phyloP scores from a whole-genome alignment of 2,329 filamentous ascomycete species.

The Mycosphaerella sp. region DNA sequence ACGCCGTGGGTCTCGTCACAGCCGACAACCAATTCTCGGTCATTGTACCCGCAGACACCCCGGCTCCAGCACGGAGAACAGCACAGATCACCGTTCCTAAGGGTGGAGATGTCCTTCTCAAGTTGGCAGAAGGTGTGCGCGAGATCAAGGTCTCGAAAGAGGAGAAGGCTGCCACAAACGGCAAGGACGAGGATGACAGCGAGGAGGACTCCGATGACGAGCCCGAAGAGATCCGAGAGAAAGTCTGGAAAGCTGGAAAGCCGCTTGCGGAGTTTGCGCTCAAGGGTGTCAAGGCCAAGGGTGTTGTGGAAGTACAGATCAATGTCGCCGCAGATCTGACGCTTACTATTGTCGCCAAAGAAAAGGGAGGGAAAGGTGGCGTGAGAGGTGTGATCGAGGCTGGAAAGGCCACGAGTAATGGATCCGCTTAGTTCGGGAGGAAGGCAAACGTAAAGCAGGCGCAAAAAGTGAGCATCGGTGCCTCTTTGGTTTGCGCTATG shows the following conservation, averaged over 20 bases:
- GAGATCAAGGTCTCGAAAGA: constrained; percentile 93
- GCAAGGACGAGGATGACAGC: constrained; percentile 54
- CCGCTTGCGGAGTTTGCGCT: constrained; percentile 80
- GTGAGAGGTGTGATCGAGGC: constrained; percentile 57
- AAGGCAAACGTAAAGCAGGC: background rate
- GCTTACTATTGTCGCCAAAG: constrained; percentile 73
- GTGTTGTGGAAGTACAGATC: constrained; percentile 89
- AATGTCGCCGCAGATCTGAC: constrained; percentile 75
- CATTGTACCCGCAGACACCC: constrained; percentile 78
- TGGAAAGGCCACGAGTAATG: constrained; percentile 22
- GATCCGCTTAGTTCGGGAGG: constrained; percentile 7
- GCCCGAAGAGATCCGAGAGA: constrained; percentile 79
- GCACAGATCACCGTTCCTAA: constrained; percentile 69
- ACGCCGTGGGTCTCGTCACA: constrained; percentile 80
- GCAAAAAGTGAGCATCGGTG: background rate
- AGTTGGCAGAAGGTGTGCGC: constrained; percentile 78
- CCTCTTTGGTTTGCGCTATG: background rate
- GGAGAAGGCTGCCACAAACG: constrained; percentile 59
- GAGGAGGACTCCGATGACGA: constrained; percentile 63
- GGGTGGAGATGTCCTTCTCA: constrained; percentile 82
- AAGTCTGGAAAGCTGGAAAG: constrained; percentile 83
- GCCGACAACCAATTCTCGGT: constrained; percentile 68
- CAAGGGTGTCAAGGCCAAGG: constrained; percentile 75
- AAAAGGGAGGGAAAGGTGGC: constrained; percentile 81
- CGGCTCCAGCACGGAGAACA: constrained; percentile 79